A percentile compares a stretch with the other conserved stretches of the same genome.
Conservation (phyloP, 2,329 filamentous ascomycete genomes). For the Lecanicillium sp. region DNA sequence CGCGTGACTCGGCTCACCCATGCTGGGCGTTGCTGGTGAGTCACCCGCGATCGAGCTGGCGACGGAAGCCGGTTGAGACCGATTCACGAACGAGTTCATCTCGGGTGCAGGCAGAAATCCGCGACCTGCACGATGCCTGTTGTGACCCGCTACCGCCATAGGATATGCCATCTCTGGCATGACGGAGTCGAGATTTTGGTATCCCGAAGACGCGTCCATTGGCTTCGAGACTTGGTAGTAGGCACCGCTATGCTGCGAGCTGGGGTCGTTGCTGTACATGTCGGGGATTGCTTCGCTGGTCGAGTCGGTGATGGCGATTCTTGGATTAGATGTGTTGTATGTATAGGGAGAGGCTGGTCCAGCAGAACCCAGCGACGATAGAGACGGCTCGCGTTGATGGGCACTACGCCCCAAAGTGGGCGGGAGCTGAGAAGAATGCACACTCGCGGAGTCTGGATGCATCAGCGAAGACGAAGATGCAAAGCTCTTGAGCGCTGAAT, state of each 20-base stretch:
- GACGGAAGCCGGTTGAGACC: conserved; percentile 47
- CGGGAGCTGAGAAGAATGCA: conserved; percentile 26
- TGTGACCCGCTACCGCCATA: conserved; percentile 26
- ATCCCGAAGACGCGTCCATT: conserved; percentile 34
- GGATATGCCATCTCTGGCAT: conserved; percentile 32
- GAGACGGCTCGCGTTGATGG: conserved; percentile 53
- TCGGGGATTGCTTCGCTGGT: conserved; percentile 36
- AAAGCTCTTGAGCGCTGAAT: conserved; percentile 5
- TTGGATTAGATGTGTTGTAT: conserved; percentile 46
- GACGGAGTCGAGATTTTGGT: conserved; percentile 28
- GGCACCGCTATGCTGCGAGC: conserved; percentile 22
- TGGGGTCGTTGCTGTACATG: conserved; percentile 21
- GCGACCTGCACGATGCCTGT: conserved; percentile 31
- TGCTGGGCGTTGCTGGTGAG: conserved; percentile 49
- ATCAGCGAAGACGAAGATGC: conserved; percentile 20
- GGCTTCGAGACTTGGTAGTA: conserved; percentile 41
- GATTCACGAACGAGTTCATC: conserved; percentile 26
- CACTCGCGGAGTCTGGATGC: conserved; percentile 34
- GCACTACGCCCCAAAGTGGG: conserved; percentile 29
- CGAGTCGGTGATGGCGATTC: conserved; percentile 46
- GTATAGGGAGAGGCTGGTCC: conserved; percentile 53
- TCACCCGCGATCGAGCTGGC: conserved; percentile 50
- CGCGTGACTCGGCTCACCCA: conserved; percentile 38
- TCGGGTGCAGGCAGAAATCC: conserved; percentile 38
- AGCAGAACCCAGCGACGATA: conserved; percentile 51